phyloP scores from a whole-genome alignment of 129 eudicot species.

The Helianthus annuus region HanXRQr2.0-SUNRISE NC_035444.2:60831713-60832212 shows the following conservation, averaged over 20 bases:
- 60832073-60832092: neutral
- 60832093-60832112: no score
- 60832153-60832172: neutral
- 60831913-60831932: neutral
- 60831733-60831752: slow-evolving; percentile 53
- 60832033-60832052: slow-evolving; percentile 8
- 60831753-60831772: slow-evolving; percentile 53
- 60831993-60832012: slow-evolving; percentile 1
- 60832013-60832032: slow-evolving; percentile 8
- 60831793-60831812: slow-evolving; percentile 58
- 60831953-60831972: neutral
- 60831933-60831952: neutral
- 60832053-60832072: slow-evolving; percentile 3
- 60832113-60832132: neutral
- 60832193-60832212: slow-evolving; percentile 44
- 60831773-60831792: slow-evolving; percentile 78
- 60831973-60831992: neutral
- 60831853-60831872: neutral
- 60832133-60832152: neutral
- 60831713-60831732: slow-evolving; percentile 46
- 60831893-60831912: no score
- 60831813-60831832: slow-evolving; percentile 60
- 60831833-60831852: slow-evolving; percentile 8
- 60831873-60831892: slow-evolving; percentile 6
- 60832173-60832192: neutral